phyloP scores from a whole-genome alignment of 2,329 filamentous ascomycete genomes.

The Pezicula rhizophila region DNA sequence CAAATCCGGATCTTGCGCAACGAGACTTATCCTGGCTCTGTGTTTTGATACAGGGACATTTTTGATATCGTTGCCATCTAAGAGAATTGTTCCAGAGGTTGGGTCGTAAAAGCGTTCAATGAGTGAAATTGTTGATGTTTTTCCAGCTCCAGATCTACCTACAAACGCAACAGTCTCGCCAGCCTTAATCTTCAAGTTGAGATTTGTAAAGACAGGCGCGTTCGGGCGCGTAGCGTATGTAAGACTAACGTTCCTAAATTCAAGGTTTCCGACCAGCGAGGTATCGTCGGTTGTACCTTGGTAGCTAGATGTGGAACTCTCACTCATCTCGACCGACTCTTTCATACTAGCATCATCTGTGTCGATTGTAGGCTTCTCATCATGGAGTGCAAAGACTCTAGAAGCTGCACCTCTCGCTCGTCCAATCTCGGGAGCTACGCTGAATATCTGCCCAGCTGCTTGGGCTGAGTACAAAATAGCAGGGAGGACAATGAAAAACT shows the following conservation, averaged over 20 bases:
- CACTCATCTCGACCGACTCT: background rate
- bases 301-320: background rate
- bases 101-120: slow-evolving; percentile 47
- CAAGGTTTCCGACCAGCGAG: slow-evolving; percentile 31
- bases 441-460: slow-evolving; percentile 69
- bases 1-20: slow-evolving; percentile 50
- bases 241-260: slow-evolving; percentile 55
- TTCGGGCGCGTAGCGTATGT: slow-evolving; percentile 58
- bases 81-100: slow-evolving; percentile 21
- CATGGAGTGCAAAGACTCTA: slow-evolving; percentile 47
- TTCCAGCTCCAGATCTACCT: slow-evolving; percentile 60
- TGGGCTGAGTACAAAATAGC: slow-evolving; percentile 68
- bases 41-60: slow-evolving; percentile 37
- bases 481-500: slow-evolving; percentile 72
- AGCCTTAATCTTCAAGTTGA: slow-evolving; percentile 50
- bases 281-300: slow-evolving; percentile 6
- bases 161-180: slow-evolving; percentile 60
- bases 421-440: slow-evolving; percentile 68
- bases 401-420: slow-evolving; percentile 56
- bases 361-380: slow-evolving; percentile 31
- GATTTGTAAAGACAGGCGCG: slow-evolving; percentile 47
- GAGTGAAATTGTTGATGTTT: slow-evolving; percentile 57
- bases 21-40: slow-evolving; percentile 46
- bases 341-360: background rate
- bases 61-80: slow-evolving; percentile 37